Evolutionary conservation across 441 rosid species (phyloP).

Genomic region (Biscutella laevigata): DNA sequence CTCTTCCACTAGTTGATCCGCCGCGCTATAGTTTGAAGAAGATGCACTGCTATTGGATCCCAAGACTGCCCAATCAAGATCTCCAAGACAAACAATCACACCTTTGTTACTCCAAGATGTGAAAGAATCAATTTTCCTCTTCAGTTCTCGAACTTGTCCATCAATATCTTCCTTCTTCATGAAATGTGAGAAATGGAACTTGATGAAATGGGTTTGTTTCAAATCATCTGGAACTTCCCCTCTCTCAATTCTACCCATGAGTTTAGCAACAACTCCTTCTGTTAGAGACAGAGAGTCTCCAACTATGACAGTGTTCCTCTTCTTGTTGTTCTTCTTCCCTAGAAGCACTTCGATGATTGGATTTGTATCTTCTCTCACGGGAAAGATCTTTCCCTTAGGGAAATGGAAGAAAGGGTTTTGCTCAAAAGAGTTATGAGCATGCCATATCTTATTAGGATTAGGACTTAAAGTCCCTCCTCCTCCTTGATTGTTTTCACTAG

Average conservation of each 20-base stretch:
- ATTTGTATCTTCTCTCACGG: conserved; percentile 56
- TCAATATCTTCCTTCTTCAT: conserved; percentile 63
- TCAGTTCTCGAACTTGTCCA: conserved; percentile 43
- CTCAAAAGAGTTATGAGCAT: conserved; percentile 40
- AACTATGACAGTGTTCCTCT: conserved; percentile 59
- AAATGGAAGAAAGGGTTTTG: conserved; percentile 47
- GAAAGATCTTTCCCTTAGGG: conserved; percentile 31
- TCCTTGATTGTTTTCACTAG: conserved; percentile 35
- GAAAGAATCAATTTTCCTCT: conserved; percentile 47
- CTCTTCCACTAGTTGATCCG: conserved; percentile 56
- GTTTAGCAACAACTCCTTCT: conserved; percentile 49
- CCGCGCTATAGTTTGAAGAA: conserved; percentile 35
- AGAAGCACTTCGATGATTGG: conserved; percentile 56
- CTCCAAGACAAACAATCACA: conserved; percentile 67
- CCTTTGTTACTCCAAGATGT: conserved; percentile 38
- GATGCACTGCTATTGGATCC: conserved; percentile 20
- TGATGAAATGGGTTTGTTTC: conserved; percentile 47
- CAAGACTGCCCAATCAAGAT: conserved; percentile 57
- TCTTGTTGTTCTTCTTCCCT: conserved; percentile 42
- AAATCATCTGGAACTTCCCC: conserved; percentile 67
- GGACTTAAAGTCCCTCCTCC: conserved; percentile 29
- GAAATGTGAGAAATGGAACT: conserved; percentile 54
- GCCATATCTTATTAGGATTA: conserved; percentile 48
- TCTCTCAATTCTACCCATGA: conserved; percentile 48
- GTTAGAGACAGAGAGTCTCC: conserved; percentile 53